A percentile compares a stretch with the other conserved stretches of the same genome.
Evolutionary conservation across 1,139 yeast genomes (phyloP).

Genomic region (Candida gigantensis): DNA sequence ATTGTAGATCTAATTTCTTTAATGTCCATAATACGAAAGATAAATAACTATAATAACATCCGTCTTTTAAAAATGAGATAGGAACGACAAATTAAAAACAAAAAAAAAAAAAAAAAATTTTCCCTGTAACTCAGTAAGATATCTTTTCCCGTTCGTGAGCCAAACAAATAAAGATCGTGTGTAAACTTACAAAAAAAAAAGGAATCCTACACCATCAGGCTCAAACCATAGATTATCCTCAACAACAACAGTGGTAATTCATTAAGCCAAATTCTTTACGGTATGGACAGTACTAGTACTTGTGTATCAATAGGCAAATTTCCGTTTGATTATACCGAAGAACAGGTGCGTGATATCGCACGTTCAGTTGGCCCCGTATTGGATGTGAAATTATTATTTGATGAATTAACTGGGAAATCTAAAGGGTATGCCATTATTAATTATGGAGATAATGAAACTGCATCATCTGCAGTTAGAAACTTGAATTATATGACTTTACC

Average conservation of each 20-base stretch:
- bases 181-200: no score
- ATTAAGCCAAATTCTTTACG: no score
- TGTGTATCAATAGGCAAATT: slow-evolving; percentile 40
- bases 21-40: slow-evolving; percentile 53
- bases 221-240: no score
- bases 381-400: slow-evolving; percentile 75
- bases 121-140: no score
- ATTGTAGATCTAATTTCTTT: slow-evolving; percentile 74
- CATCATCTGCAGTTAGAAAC: slow-evolving; percentile 88
- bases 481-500: slow-evolving; percentile 80
- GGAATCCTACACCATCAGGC: no score
- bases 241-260: no score
- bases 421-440: slow-evolving; percentile 90
- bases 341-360: slow-evolving; percentile 80
- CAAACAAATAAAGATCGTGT: no score
- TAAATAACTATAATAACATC: neutral
- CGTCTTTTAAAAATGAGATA: neutral
- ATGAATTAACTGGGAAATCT: slow-evolving; percentile 85
- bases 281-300: slow-evolving; percentile 23
- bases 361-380: slow-evolving; percentile 85
- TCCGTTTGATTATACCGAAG: slow-evolving; percentile 68
- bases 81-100: neutral
- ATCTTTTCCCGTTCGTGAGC: no score
- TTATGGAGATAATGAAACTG: slow-evolving; percentile 74
- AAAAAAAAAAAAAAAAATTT: no score